These are phyloP conservation scores for Exophiala sp. DNA, from an alignment of 2,329 filamentous ascomycete genomes.

Conservation along the genomic window DNA sequence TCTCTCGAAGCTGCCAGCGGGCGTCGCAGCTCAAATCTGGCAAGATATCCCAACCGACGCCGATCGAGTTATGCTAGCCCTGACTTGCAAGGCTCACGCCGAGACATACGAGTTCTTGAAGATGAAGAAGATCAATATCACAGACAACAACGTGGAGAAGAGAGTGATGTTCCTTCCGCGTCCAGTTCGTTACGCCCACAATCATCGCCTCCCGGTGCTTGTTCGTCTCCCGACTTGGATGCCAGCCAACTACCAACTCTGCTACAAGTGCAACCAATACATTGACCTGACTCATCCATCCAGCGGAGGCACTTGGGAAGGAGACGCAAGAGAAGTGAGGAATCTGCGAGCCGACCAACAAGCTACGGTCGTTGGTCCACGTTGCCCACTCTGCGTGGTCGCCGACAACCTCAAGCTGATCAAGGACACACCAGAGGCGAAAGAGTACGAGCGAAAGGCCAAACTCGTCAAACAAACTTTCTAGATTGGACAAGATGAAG, in stretches of 20 bases:
- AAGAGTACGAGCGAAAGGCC: slow-evolving; percentile 18
- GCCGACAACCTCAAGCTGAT: slow-evolving; percentile 9
- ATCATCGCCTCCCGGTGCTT: slow-evolving; percentile 22
- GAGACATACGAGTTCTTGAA: slow-evolving; percentile 17
- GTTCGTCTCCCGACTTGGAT: slow-evolving; percentile 18
- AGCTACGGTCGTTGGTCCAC: slow-evolving; percentile 18
- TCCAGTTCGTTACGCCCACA: slow-evolving; percentile 6
- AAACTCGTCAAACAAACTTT: not conserved
- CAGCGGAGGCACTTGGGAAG: slow-evolving; percentile 16
- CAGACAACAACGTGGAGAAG: not conserved
- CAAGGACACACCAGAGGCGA: slow-evolving; percentile 7
- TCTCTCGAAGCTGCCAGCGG: slow-evolving; percentile 16
- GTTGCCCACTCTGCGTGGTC: slow-evolving; percentile 17
- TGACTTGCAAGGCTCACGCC: slow-evolving; percentile 25
- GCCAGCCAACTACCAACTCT: slow-evolving; percentile 19
- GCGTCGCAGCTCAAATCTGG: slow-evolving; percentile 18
- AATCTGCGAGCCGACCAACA: slow-evolving; percentile 3
- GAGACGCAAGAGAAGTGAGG: slow-evolving; percentile 1
- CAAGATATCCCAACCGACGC: slow-evolving; percentile 13
- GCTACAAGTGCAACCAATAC: slow-evolving; percentile 22
- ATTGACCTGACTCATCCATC: slow-evolving; percentile 5
- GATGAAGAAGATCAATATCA: slow-evolving; percentile 2
- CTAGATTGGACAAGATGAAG: not conserved
- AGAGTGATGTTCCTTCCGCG: slow-evolving; percentile 1
- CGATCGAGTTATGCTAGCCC: slow-evolving; percentile 21